Base-by-base conservation (phyloP, 2,329 filamentous ascomycete species). In the Tolypocladium endophyticum region DNA sequence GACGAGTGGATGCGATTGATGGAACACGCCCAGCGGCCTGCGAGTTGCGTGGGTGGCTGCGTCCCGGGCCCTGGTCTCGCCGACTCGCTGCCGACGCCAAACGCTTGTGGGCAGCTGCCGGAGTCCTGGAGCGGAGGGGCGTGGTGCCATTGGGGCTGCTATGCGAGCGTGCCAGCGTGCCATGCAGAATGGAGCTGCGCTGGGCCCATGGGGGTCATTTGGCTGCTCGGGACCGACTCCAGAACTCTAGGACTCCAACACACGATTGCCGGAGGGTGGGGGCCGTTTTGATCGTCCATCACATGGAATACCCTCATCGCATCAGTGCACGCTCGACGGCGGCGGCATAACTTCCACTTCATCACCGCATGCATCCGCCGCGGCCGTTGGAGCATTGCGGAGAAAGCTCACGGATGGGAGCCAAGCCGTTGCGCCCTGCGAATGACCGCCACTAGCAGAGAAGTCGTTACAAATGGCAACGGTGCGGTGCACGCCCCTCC, bases 51-150 rank as follows among this genome's bases (percentile, higher is more conserved):
- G 45, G 38, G 56, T 60, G 58, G 58, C 56, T 55, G 58, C 47
- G 39, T 58, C 33, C 43, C 25, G 53, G 36, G 41, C 7, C 4
- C 20, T 55, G 56, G 59, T 60, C 60, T 63, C 60, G 58, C 58
- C 61, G 58, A 63, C 59, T 23, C 52, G 59, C 35, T 58, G 57
- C 61, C 61, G 58, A 61, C 56, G 58, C 57, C 60, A 39, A 35
- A 18, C 25, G 43, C 54, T 47, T 47, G 53, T 23, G 39, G 53
- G 53, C 18, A 23, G 53, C 53, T 45, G 41, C 41, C 20, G 39
- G 16, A 6, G 39, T 18, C 39, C 36, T n/a, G 33, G 33, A 35
- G 12, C 35, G 18, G 20, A 14, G 25, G 55, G 54, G 58, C 30
- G 58, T 50, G 53, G 14, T 52, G 58, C 54, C 54, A 25, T 23